Percentiles rank a stretch among this genome's conserved stretches.
These are phyloP conservation scores for Hymenochaete sp. DNA, from an alignment of 1,284 basidiomycete species.

Conservation along the genomic window DNA sequence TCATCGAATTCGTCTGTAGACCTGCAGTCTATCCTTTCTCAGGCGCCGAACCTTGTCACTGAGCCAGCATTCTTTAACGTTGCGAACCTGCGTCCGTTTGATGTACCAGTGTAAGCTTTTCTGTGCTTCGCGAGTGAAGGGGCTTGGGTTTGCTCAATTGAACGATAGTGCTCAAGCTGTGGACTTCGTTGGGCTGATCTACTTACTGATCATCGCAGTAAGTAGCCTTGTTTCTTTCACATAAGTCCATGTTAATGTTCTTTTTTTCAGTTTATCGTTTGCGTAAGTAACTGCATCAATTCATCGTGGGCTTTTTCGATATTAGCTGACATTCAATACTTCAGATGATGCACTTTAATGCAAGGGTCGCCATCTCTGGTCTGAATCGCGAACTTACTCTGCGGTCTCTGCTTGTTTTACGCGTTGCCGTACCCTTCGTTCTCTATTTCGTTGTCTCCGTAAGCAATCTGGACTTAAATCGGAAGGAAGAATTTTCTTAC, in stretches of 20 bases:
- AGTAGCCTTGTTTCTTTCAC: constrained; percentile 23
- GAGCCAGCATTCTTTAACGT: constrained; percentile 42
- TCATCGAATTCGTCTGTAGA: constrained; percentile 26
- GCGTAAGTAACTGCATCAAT: constrained; percentile 29
- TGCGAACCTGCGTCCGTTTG: constrained; percentile 57
- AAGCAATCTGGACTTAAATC: constrained; percentile 20
- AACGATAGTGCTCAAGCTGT: constrained; percentile 55
- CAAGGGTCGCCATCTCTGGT: constrained; percentile 33
- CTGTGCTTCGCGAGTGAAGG: not conserved
- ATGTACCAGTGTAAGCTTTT: constrained; percentile 48
- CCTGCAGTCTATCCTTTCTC: constrained; percentile 32
- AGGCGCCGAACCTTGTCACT: constrained; percentile 51
- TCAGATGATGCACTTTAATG: constrained; percentile 25
- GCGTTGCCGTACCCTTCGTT: constrained; percentile 43
- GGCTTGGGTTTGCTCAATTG: not conserved
- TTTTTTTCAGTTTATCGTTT: constrained; percentile 33
- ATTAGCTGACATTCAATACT: not conserved
- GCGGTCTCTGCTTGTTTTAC: constrained; percentile 45
- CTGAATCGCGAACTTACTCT: constrained; percentile 42
- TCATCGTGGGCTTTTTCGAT: too few species aligned
- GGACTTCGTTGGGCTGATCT: constrained; percentile 70
- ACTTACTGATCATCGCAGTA: constrained; percentile 54
- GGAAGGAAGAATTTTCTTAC: constrained; percentile 10
- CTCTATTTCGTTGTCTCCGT: constrained; percentile 58
- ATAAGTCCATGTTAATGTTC: not conserved